Conservation (phyloP, 2,329 filamentous ascomycete genomes). For the Zymoseptoria crescenta region DNA sequence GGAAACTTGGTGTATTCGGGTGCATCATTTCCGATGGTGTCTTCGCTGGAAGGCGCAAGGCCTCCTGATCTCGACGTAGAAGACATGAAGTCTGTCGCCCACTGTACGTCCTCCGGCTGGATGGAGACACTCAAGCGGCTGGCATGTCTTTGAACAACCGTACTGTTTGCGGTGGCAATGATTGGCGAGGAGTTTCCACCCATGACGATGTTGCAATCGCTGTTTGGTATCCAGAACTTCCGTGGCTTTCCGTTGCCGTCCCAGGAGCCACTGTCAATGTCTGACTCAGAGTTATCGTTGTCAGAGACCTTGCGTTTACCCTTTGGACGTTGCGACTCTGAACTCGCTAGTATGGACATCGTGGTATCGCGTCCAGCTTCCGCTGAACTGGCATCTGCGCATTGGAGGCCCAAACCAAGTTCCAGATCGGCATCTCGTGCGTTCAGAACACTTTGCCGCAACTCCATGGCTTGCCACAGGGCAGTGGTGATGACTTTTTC, state of each 20-base stretch:
- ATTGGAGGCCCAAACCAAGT: slow-evolving; percentile 42
- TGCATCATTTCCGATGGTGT: slow-evolving; percentile 26
- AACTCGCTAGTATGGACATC: slow-evolving; percentile 23
- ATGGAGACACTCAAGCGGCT: slow-evolving; percentile 44
- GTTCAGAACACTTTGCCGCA: slow-evolving; percentile 49
- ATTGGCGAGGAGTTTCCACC: slow-evolving; percentile 47
- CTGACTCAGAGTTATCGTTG: slow-evolving; percentile 11
- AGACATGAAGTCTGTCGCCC: slow-evolving; percentile 48
- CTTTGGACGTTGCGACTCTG: slow-evolving; percentile 26
- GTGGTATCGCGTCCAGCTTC: slow-evolving; percentile 18
- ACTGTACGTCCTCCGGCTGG: slow-evolving; percentile 48
- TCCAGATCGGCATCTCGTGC: slow-evolving; percentile 45
- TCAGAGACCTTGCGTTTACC: slow-evolving; percentile 37
- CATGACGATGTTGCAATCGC: slow-evolving; percentile 48
- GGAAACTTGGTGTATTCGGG: slow-evolving; percentile 45
- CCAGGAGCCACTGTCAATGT: slow-evolving; percentile 44
- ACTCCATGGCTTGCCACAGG: slow-evolving; percentile 50
- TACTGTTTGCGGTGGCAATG: slow-evolving; percentile 38
- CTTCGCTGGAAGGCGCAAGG: slow-evolving; percentile 4
- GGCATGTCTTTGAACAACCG: slow-evolving; percentile 38
- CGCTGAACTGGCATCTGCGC: slow-evolving; percentile 28
- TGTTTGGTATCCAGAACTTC: slow-evolving; percentile 51
- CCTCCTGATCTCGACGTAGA: slow-evolving; percentile 30
- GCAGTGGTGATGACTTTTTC: slow-evolving; percentile 49
- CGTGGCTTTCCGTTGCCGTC: slow-evolving; percentile 47